Evolutionary conservation across 768 basidiomycete genomes (phyloP).

Genomic region (Pisolithus tinctorius): DNA sequence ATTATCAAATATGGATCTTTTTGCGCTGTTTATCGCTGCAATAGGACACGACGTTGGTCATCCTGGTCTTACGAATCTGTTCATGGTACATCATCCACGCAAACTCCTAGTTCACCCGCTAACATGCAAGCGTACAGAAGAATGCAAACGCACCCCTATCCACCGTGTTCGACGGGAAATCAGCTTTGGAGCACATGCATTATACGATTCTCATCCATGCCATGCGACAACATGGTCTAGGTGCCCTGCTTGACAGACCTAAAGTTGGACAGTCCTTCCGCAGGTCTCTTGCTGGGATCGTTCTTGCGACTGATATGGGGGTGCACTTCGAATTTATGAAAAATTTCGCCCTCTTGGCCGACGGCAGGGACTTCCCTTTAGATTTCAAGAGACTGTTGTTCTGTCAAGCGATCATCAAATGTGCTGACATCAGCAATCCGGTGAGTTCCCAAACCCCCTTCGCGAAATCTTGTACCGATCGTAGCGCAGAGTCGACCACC

Average conservation of each 20-base stretch:
- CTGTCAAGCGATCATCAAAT: slow-evolving; percentile 92
- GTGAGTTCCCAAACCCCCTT: slow-evolving; percentile 41
- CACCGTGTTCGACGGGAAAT: slow-evolving; percentile 81
- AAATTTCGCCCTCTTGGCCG: slow-evolving; percentile 47
- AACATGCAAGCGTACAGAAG: slow-evolving; percentile 47
- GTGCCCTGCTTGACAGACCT: slow-evolving; percentile 55
- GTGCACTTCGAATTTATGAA: slow-evolving; percentile 83
- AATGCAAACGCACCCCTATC: slow-evolving; percentile 89
- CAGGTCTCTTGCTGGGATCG: slow-evolving; percentile 69
- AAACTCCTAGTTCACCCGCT: slow-evolving; percentile 2
- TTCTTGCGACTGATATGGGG: slow-evolving; percentile 94
- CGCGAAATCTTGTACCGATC: slow-evolving; percentile 1
- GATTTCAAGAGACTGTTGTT: slow-evolving; percentile 56
- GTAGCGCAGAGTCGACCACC: slow-evolving; percentile 76
- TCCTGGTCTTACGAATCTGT: slow-evolving; percentile 88
- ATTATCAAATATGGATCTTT: slow-evolving; percentile 64
- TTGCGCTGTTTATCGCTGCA: slow-evolving; percentile 82
- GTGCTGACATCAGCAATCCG: slow-evolving; percentile 97
- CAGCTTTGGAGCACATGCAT: slow-evolving; percentile 90
- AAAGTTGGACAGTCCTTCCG: slow-evolving; percentile 45
- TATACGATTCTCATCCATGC: slow-evolving; percentile 72
- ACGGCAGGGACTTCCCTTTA: slow-evolving; percentile 32
- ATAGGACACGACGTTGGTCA: slow-evolving; percentile 98
- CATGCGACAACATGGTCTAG: slow-evolving; percentile 76
- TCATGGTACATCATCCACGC: slow-evolving; percentile 62